phyloP scores from a whole-genome alignment of 257 asterid genomes.

The Salvia miltiorrhiza region DNA sequence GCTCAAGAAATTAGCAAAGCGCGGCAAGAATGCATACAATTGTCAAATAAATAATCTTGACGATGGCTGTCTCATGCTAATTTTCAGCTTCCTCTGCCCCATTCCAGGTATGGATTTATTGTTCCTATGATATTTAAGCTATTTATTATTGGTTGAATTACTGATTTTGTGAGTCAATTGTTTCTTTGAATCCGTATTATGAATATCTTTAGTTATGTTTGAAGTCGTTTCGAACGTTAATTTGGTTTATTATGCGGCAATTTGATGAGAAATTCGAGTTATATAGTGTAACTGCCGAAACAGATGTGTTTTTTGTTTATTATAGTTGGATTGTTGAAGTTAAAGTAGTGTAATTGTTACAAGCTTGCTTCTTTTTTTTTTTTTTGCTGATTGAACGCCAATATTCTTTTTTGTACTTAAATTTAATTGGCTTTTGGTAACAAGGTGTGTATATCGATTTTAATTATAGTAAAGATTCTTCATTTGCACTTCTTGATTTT shows the following conservation, averaged over 20 bases:
- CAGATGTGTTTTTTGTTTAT: not conserved
- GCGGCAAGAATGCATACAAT: constrained; percentile 11
- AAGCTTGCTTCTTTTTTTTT: not conserved
- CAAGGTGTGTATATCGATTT: not conserved
- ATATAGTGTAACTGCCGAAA: not conserved
- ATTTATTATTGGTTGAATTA: not conserved
- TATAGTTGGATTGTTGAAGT: not conserved
- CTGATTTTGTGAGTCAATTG: not conserved
- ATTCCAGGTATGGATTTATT: constrained; percentile 61
- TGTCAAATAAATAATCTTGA: constrained; percentile 61
- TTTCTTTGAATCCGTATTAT: not conserved
- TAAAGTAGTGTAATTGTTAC: constrained; percentile 6
- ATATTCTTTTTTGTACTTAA: not conserved
- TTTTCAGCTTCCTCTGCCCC: constrained; percentile 88
- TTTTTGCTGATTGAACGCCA: not conserved
- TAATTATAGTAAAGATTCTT: not conserved
- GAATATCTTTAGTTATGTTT: not conserved
- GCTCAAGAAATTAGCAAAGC: constrained; percentile 33
- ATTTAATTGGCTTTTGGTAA: not conserved
- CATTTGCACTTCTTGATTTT: not conserved
- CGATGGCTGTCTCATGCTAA: constrained; percentile 95
- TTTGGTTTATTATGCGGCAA: not conserved
- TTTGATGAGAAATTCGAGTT: not conserved
- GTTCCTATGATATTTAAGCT: not conserved
- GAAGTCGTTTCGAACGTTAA: not conserved